Evolutionary conservation across 768 basidiomycete species (phyloP), one percentile per base, ranked within the genome.

Genomic region (Inosperma sp.): DNA sequence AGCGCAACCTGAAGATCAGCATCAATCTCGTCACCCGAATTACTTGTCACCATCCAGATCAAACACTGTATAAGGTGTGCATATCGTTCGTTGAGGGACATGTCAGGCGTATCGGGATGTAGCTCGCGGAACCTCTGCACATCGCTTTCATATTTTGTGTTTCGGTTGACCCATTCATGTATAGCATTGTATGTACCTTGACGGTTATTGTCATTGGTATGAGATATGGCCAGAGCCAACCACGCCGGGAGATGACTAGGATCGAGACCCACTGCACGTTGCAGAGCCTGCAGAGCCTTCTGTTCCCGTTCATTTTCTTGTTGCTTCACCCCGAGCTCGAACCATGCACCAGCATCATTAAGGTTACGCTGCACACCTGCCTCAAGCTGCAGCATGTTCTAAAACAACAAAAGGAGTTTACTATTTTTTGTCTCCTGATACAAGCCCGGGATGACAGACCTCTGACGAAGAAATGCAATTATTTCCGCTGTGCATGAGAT

Each of bases 231-330:
- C 14, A 98, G 76, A 12, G 93, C 94, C 40, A 99, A 82, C 85
- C 93, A 95, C 1, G 95, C 78, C 0, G 84, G 78, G 2, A 88
- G 73, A 58, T 86, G 80, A 3, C 76, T 64, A 3, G 92, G 83
- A 59, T 95, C 87, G 29, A 98, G 79, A 54, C 88, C 82, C 44
- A 93, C 71, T 8, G 93, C 85, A 49, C 84, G 85, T 42, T 77
- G 72, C 16, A 99, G 77, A 2, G 96, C 96, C 48, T 83, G 77
- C 34, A 98, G 79, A 4, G 96, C 96, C 59, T 91, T 85, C 7
- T 79, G 77, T 69, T 99, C 96, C 13, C 94, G 83, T 66, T 99
- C 96, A 64, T 94, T 96, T 68, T 96, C 94, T 67, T 99, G 96
- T 62, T 98, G 96, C 67, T 90, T 93, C 42, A 99, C 84, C 21